phyloP scores from a whole-genome alignment of 768 basidiomycete species.

The Suillus americanus region DNA sequence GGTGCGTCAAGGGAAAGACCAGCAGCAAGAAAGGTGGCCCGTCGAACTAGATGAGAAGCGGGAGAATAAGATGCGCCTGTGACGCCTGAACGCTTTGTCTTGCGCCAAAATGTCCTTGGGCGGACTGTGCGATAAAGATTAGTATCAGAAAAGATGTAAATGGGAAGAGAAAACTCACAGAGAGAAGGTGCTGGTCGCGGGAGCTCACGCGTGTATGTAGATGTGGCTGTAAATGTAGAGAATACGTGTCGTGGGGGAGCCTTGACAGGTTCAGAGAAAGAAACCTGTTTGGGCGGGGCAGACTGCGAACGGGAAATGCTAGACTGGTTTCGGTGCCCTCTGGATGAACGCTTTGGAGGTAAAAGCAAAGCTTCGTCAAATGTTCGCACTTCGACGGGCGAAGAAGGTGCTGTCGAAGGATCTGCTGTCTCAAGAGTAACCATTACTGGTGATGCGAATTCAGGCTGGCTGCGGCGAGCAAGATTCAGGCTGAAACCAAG shows the following conservation, averaged over 20 bases:
- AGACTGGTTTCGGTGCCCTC: constrained; percentile 14
- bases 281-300: constrained; percentile 16
- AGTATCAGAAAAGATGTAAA: not conserved
- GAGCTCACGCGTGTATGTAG: constrained; percentile 37
- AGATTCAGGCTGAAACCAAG: constrained; percentile 27
- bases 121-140: constrained; percentile 47
- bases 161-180: constrained; percentile 42
- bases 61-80: constrained; percentile 72
- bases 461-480: constrained; percentile 28
- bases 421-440: constrained; percentile 30
- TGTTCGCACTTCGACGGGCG: constrained; percentile 23
- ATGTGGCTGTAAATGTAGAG: constrained; percentile 13
- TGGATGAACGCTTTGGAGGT: constrained; percentile 30
- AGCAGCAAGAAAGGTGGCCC: constrained; percentile 78
- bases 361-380: constrained; percentile 24
- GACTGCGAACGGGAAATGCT: constrained; percentile 20
- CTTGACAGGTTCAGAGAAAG: constrained; percentile 1
- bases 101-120: constrained; percentile 82
- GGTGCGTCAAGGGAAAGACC: constrained; percentile 69
- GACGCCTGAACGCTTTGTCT: constrained; percentile 69
- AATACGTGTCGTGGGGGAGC: constrained; percentile 14
- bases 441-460: constrained; percentile 30
- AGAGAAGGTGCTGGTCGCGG: constrained; percentile 63
- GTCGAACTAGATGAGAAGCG: constrained; percentile 68
- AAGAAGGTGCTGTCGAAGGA: constrained; percentile 21